phyloP scores from a whole-genome alignment of 2,329 filamentous ascomycete genomes.

The Massarina eburnea region DNA sequence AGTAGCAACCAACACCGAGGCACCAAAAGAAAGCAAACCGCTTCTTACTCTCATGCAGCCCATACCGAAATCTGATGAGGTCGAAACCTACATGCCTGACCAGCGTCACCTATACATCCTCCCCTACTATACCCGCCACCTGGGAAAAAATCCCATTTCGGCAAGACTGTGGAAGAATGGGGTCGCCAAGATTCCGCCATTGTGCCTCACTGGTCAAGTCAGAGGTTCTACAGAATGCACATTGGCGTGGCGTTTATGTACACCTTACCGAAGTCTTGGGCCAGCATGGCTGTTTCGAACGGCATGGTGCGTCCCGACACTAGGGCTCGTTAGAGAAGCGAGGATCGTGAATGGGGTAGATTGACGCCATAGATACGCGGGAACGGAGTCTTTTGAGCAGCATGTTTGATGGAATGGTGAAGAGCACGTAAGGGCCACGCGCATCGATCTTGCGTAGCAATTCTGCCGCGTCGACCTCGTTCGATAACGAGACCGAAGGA shows the following conservation, averaged over 20 bases:
- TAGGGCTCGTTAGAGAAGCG: not conserved
- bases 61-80: slow-evolving; percentile 69
- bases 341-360: not conserved
- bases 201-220: slow-evolving; percentile 26
- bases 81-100: slow-evolving; percentile 51
- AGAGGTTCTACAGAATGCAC: too few species aligned
- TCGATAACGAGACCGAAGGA: not conserved
- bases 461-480: slow-evolving; percentile 3
- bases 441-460: slow-evolving; percentile 3
- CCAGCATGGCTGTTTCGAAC: slow-evolving; percentile 57
- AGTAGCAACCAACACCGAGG: too few species aligned
- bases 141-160: slow-evolving; percentile 9
- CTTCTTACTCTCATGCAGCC: slow-evolving; percentile 63
- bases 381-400: slow-evolving; percentile 68
- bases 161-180: slow-evolving; percentile 4
- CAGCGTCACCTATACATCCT: not conserved
- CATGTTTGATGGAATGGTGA: slow-evolving; percentile 66
- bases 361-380: slow-evolving; percentile 25
- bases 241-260: slow-evolving; percentile 45
- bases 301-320: slow-evolving; percentile 45
- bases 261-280: slow-evolving; percentile 47
- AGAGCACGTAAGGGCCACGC: slow-evolving; percentile 4
- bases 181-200: slow-evolving; percentile 1
- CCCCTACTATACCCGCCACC: not conserved
- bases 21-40: slow-evolving; percentile 66